phyloP scores from a whole-genome alignment of 371 early-diverging fungal genomes.

The Blastocladiella emersonii region DNA sequence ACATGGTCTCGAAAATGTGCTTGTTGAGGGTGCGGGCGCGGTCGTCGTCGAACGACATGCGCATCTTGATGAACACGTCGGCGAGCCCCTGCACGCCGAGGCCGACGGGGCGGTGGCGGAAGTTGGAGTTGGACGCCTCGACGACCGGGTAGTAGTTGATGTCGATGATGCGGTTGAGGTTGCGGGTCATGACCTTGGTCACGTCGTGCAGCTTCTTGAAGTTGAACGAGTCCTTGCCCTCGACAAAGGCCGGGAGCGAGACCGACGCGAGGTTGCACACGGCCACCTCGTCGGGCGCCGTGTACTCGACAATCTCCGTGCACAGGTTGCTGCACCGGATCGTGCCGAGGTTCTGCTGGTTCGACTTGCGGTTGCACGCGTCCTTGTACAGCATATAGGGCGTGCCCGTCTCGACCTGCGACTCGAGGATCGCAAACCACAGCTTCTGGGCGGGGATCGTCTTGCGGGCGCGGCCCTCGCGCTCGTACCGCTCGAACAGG shows the following conservation, averaged over 20 bases:
- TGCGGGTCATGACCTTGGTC: constrained; percentile 74
- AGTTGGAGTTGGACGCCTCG: constrained; percentile 79
- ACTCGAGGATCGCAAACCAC: constrained; percentile 95
- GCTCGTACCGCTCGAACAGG: constrained; percentile 85
- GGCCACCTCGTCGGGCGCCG: constrained; percentile 91
- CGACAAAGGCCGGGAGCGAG: constrained; percentile 89
- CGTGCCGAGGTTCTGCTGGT: constrained; percentile 93
- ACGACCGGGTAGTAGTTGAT: constrained; percentile 92
- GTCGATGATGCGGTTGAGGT: constrained; percentile 97
- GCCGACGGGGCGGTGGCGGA: constrained; percentile 95
- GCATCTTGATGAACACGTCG: constrained; percentile 92
- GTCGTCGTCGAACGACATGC: constrained; percentile 91
- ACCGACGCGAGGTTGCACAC: constrained; percentile 98
- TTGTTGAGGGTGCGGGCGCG: constrained; percentile 80
- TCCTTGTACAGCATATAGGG: constrained; percentile 99
- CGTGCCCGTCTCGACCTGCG: constrained; percentile 98
- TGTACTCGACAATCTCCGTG: constrained; percentile 95
- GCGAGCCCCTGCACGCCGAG: constrained; percentile 99
- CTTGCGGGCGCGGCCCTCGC: constrained; percentile 66
- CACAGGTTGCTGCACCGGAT: constrained; percentile 70
- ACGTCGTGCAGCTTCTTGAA: constrained; percentile 51
- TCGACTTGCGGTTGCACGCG: constrained; percentile 92
- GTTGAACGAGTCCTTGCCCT: constrained; percentile 45
- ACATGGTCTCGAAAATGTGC: constrained; percentile 95
- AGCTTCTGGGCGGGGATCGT: constrained; percentile 93